Evolutionary conservation across 176 grass and related monocot genomes (phyloP).

Genomic region (Lolium perenne): DNA sequence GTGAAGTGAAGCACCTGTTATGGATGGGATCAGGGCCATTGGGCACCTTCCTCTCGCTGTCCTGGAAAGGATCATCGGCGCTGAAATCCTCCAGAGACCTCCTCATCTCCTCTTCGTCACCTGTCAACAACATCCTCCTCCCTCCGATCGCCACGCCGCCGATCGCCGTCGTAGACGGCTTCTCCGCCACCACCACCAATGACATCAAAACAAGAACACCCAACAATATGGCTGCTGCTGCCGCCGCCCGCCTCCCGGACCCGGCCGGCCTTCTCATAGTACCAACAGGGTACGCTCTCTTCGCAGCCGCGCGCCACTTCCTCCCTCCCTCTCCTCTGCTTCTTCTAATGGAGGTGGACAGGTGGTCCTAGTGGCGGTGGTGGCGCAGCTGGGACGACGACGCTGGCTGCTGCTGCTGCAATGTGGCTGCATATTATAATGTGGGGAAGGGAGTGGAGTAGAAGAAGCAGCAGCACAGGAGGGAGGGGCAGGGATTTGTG

Average conservation of each 20-base stretch:
- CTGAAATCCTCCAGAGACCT: constrained; percentile 47
- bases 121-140: constrained; percentile 47
- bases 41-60: constrained; percentile 77
- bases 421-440: constrained; percentile 64
- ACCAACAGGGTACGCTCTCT: not conserved
- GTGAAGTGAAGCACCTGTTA: constrained; percentile 62
- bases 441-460: constrained; percentile 35
- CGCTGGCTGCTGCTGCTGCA: constrained; percentile 17
- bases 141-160: constrained; percentile 30
- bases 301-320: not conserved
- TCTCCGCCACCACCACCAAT: constrained; percentile 27
- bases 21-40: constrained; percentile 97
- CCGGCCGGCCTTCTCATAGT: constrained; percentile 47
- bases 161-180: constrained; percentile 36
- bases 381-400: constrained; percentile 40
- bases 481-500: constrained; percentile 52
- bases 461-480: constrained; percentile 27
- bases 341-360: not conserved
- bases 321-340: constrained; percentile 11
- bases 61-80: constrained; percentile 50
- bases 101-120: not conserved
- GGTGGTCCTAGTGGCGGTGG: constrained; percentile 17
- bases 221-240: constrained; percentile 52
- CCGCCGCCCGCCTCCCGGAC: constrained; percentile 37
- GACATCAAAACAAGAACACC: constrained; percentile 56